Conservation (phyloP, 163 green algal genomes). For the Prototheca wickerhamii region DNA sequence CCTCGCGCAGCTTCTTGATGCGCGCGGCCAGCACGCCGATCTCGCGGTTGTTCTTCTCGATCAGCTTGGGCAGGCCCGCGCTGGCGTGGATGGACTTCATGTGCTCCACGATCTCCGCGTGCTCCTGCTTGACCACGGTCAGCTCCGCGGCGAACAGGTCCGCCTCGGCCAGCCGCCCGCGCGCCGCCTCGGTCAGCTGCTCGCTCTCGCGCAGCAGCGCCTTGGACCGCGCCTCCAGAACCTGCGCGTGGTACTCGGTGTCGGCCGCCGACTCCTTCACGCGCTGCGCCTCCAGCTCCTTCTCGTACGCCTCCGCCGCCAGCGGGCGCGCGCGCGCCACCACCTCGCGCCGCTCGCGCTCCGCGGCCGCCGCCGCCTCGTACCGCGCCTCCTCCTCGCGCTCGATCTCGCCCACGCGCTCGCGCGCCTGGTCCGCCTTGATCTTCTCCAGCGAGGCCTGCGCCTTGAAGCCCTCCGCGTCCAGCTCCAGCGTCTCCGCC, state of each 20-base stretch:
- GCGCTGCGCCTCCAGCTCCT: not conserved
- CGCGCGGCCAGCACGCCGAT: not conserved
- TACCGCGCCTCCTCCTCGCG: not conserved
- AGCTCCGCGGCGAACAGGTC: not conserved
- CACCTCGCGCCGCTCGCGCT: constrained; percentile 1
- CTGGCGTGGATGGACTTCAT: not conserved
- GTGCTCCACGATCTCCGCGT: not conserved
- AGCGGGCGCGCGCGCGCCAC: not conserved
- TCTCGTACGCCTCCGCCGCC: not conserved
- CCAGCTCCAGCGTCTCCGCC: constrained; percentile 2
- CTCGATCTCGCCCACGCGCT: not conserved
- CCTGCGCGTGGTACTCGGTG: constrained; percentile 5
- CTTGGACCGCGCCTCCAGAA: not conserved
- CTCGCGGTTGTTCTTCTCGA: not conserved
- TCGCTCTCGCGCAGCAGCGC: not conserved
- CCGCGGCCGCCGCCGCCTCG: not conserved
- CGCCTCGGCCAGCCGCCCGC: not conserved
- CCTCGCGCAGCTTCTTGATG: constrained; percentile 1
- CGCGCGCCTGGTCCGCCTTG: not conserved
- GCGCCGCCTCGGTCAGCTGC: not conserved
- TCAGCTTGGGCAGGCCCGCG: not conserved
- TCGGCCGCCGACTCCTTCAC: not conserved
- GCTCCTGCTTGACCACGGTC: constrained; percentile 1
- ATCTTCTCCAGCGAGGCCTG: constrained; percentile 4
- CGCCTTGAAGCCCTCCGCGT: not conserved